Evolutionary conservation across 345 rosid genomes (phyloP).

Genomic region (Hypericum androsaemum): DNA sequence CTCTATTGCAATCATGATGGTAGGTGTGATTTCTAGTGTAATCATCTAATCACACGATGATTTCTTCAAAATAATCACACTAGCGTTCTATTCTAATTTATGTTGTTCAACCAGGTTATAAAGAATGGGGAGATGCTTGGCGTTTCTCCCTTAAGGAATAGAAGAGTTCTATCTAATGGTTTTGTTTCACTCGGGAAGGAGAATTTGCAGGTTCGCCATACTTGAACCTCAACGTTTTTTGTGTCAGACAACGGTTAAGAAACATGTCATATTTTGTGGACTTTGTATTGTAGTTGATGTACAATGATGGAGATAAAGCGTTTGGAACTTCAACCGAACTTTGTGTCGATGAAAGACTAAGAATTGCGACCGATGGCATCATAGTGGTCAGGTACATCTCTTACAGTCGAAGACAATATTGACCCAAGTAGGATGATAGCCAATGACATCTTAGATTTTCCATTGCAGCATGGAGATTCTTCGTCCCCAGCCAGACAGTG

Average conservation of each 20-base stretch:
- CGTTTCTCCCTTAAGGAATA: slow-evolving; percentile 90
- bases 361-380: slow-evolving; percentile 91
- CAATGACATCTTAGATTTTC: slow-evolving; percentile 12
- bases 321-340: slow-evolving; percentile 93
- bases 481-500: slow-evolving; percentile 50
- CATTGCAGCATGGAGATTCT: slow-evolving; percentile 77
- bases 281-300: slow-evolving; percentile 71
- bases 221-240: slow-evolving; percentile 10
- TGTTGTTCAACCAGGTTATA: slow-evolving; percentile 60
- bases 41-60: background rate
- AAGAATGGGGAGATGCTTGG: slow-evolving; percentile 99
- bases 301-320: slow-evolving; percentile 94
- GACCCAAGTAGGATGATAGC: background rate
- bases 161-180: slow-evolving; percentile 92
- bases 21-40: too few relatives aligned
- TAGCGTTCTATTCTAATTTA: background rate
- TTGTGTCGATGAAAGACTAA: slow-evolving; percentile 80
- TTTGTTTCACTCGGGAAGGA: slow-evolving; percentile 86
- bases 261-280: slow-evolving; percentile 12
- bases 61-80: too few relatives aligned
- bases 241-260: slow-evolving; percentile 12
- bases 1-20: too few relatives aligned
- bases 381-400: slow-evolving; percentile 68
- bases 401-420: slow-evolving; percentile 1
- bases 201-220: slow-evolving; percentile 65